Conservation (phyloP, 805 yeast genomes). For the Cephaloascus fragrans region DNA sequence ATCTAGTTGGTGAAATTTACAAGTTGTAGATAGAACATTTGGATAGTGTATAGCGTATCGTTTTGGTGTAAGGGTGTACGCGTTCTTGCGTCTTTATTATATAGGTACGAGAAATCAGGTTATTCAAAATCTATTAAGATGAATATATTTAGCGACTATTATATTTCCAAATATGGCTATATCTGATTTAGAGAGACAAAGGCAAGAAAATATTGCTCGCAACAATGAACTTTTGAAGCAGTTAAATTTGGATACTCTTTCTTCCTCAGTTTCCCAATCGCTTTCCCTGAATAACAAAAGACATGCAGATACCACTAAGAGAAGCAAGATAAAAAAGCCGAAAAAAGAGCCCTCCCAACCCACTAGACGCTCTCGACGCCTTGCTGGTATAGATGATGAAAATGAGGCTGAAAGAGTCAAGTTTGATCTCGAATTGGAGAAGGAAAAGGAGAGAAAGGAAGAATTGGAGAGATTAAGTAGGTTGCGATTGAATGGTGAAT, state of each 20-base stretch:
- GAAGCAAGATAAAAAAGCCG: constrained; percentile 10
- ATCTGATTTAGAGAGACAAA: constrained; percentile 60
- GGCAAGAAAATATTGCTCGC: constrained; percentile 74
- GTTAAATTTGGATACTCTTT: constrained; percentile 54
- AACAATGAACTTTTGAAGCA: constrained; percentile 68
- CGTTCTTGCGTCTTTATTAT: too few species aligned
- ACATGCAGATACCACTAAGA: constrained; percentile 8
- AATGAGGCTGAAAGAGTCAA: constrained; percentile 30
- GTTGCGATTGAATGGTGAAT: constrained; percentile 56
- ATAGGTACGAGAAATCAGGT: too few species aligned
- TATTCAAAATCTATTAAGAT: too few species aligned
- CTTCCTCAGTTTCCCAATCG: constrained; percentile 43
- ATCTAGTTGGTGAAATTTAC: constrained; percentile 51
- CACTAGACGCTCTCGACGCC: constrained; percentile 64
- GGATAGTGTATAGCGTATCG: too few species aligned
- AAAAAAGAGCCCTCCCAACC: constrained; percentile 32
- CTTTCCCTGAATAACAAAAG: constrained; percentile 25
- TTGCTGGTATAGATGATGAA: constrained; percentile 63
- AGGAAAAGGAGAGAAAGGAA: constrained; percentile 11
- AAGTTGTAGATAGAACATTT: too few species aligned
- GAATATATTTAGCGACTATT: too few species aligned
- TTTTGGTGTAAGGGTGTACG: too few species aligned
- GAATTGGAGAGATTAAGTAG: constrained; percentile 41
- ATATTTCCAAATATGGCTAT: constrained; percentile 18
- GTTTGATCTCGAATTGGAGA: constrained; percentile 24